Base-by-base conservation (phyloP, 73 alveolate genomes). In the Symbiodinium natans region DNA sequence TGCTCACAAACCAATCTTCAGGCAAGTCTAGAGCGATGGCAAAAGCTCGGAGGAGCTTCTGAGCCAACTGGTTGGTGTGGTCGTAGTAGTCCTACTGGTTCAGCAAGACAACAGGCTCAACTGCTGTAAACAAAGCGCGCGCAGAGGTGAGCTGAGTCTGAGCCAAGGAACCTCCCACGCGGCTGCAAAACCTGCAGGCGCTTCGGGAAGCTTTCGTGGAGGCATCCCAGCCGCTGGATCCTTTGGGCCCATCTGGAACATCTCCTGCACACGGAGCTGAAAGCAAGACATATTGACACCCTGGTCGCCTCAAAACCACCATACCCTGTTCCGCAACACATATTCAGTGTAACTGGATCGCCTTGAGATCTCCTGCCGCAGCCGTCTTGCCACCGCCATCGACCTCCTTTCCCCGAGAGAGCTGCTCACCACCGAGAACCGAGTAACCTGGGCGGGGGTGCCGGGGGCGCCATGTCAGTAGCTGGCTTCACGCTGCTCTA, bases 211-310 rank as follows among this genome's bases (percentile, higher is more conserved):
- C 40, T 92, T 73, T 25, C 98, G 82, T 39, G 92, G 98, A 2
- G 98, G 98, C 98, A 92, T 92, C n/a, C 98, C 98, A 41, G 98
- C 98, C 54, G 52, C 92, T 9, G 98, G 98, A 40, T 92, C 80
- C 90, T 92, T 92, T 2, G 98, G 98, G 19, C 98, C 98, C 89
- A 92, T 92, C 98, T 92, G 98, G 40, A 63, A 92, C 98, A 92
- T 92, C 98, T 92, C 98, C 90, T 92, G 68, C 48, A 31, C 41
- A 17, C 11, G 25, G n/a, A n/a, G n/a, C n/a, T n/a, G n/a, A n/a
- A n/a, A n/a, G n/a, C n/a, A n/a, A n/a, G n/a, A n/a, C n/a, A n/a
- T n/a, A n/a, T n/a, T n/a, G n/a, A n/a, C n/a, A n/a, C n/a, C n/a
- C n/a, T n/a, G n/a, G n/a, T n/a, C n/a, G n/a, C n/a, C n/a, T n/a